Evolutionary conservation across 164 flowering plant genomes (phyloP), one percentile per base, ranked within the genome.

Genomic region (Sextonia rubra): DNA sequence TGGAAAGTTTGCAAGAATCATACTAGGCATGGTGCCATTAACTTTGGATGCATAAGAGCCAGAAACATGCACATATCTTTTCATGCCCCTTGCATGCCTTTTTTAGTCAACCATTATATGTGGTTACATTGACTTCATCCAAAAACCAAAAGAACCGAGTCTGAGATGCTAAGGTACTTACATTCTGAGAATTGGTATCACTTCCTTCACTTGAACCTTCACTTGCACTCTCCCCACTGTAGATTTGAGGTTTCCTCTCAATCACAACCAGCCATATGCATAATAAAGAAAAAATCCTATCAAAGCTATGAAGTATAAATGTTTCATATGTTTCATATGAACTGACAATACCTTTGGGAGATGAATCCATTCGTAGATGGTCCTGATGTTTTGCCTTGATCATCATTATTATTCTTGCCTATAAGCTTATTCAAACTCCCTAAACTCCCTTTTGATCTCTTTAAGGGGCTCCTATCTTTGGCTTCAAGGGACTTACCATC

Each of bases 201-300:
- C 98, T 94, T 82, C 98, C 97, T 83, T 91, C 97, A 79, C 98
- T 94, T 68, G 97, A 84, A 68, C 93, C 95, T 83, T 93, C 98
- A 79, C 93, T 91, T 72, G 73, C 91, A 80, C 98, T 94, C 75
- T 90, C 98, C 71, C 84, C 97, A 88, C 99, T 94, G 83, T 86
- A 88, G 52, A 77, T 69, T 62, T 55, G 74, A 72, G 71, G 44
- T 71, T 63, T 72, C 74, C 60, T 68, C 24, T 49, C 61, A 76
- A 66, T 66, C 23, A 69, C 32, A 60, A 74, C 44, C 26, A 52
- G 30, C 26, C 47, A n/a, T 47, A 71, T 12, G 24, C 71, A 37
- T 68, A 14, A 12, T 37, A 17, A 66, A 24, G 29, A 44, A 23
- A 64, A 68, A 47, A 63, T 37, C 47, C 37, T 26, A 26, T 30